Conservation (phyloP, 2,329 filamentous ascomycete genomes). For the Fusarium piperis region DNA sequence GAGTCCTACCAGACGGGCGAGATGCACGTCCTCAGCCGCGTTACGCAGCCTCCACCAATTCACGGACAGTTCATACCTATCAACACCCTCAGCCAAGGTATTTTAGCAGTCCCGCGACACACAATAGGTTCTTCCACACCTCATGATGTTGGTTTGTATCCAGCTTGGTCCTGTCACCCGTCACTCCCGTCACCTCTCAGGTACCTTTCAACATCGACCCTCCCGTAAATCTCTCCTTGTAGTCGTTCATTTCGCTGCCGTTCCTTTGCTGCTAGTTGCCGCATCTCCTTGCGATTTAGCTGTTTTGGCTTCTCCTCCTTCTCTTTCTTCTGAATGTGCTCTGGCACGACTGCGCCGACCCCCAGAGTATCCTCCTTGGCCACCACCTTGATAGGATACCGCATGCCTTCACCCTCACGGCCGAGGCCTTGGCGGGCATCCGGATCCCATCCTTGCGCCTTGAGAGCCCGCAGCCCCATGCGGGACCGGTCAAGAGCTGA, state of each 20-base stretch:
- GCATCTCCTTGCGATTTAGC: slow-evolving; percentile 76
- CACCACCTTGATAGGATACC: slow-evolving; percentile 77
- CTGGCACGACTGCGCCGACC: slow-evolving; percentile 66
- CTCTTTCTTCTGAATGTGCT: slow-evolving; percentile 51
- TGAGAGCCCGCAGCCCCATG: slow-evolving; percentile 74
- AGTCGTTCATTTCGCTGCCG: slow-evolving; percentile 71
- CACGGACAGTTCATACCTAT: neutral
- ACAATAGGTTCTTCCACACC: neutral
- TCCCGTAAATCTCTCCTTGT: slow-evolving; percentile 76
- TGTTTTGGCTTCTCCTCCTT: slow-evolving; percentile 58
- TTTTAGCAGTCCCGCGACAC: neutral
- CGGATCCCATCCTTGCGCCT: slow-evolving; percentile 78
- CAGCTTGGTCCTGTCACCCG: slow-evolving; percentile 15
- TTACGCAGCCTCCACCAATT: neutral
- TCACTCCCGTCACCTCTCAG: slow-evolving; percentile 58
- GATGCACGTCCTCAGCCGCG: slow-evolving; percentile 4
- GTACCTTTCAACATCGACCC: slow-evolving; percentile 80
- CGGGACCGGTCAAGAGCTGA: slow-evolving; percentile 75
- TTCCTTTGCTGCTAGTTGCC: slow-evolving; percentile 69
- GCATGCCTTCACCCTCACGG: slow-evolving; percentile 73
- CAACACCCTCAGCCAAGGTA: neutral
- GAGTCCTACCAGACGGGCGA: slow-evolving; percentile 14
- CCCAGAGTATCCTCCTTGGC: slow-evolving; percentile 81
- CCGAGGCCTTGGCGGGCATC: slow-evolving; percentile 79
- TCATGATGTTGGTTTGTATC: neutral